A percentile compares a stretch with the other conserved stretches of the same genome.
phyloP scores from a whole-genome alignment of 805 yeast genomes.

The Candida verbasci region DNA sequence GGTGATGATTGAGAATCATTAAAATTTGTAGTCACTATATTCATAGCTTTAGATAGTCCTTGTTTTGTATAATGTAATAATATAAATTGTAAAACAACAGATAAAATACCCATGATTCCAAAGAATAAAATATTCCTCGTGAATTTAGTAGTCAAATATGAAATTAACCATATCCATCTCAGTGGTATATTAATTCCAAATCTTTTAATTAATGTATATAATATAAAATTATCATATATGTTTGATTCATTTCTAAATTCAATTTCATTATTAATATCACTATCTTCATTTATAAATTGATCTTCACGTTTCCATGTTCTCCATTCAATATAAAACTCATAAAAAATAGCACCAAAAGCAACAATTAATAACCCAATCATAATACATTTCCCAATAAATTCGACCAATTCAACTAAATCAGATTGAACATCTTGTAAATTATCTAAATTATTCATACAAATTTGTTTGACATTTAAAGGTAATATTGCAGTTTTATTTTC shows the following conservation, averaged over 20 bases:
- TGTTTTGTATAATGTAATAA: constrained; percentile 27
- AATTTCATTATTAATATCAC: constrained; percentile 40
- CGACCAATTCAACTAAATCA: constrained; percentile 24
- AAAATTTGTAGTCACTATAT: not conserved
- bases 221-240: constrained; percentile 12
- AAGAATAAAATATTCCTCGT: constrained; percentile 48
- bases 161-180: constrained; percentile 37
- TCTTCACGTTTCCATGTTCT: constrained; percentile 30
- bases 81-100: constrained; percentile 51
- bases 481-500: constrained; percentile 9
- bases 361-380: constrained; percentile 21
- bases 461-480: constrained; percentile 1
- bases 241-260: constrained; percentile 8
- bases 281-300: constrained; percentile 24
- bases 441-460: constrained; percentile 19
- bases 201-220: constrained; percentile 9
- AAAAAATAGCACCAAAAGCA: constrained; percentile 40
- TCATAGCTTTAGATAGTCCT: not conserved
- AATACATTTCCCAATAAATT: constrained; percentile 33
- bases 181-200: constrained; percentile 9
- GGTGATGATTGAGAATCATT: not conserved
- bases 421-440: constrained; percentile 26
- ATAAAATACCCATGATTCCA: constrained; percentile 53
- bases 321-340: constrained; percentile 42
- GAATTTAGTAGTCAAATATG: constrained; percentile 49